Conservation (phyloP, 2,329 filamentous ascomycete species). For the Tympanopsis confertula region DNA sequence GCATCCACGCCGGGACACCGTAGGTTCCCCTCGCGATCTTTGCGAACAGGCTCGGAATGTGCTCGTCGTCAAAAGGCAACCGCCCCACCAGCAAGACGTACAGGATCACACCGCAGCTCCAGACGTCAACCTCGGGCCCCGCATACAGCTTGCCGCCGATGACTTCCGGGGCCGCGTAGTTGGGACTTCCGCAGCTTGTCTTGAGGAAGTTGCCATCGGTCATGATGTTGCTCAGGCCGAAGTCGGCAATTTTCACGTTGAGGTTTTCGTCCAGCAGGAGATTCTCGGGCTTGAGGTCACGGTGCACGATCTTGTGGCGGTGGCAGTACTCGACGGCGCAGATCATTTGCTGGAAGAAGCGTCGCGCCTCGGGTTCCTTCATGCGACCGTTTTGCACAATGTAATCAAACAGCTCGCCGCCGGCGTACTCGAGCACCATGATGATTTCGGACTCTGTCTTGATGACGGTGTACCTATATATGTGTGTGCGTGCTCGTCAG, state of each 20-base stretch:
- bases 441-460: constrained; percentile 90
- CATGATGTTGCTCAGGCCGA: constrained; percentile 98
- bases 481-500: constrained; percentile 13
- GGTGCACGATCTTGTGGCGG: constrained; percentile 95
- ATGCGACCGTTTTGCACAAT: constrained; percentile 90
- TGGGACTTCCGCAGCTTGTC: constrained; percentile 94
- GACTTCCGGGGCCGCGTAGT: constrained; percentile 95
- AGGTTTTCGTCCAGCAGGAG: constrained; percentile 88
- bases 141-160: constrained; percentile 97
- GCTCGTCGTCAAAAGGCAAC: constrained; percentile 94
- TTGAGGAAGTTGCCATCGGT: constrained; percentile 98
- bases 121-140: too few relatives aligned
- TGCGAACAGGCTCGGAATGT: constrained; percentile 92
- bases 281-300: too few relatives aligned
- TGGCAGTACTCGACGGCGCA: constrained; percentile 98
- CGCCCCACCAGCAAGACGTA: constrained; percentile 73
- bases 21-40: constrained; percentile 95
- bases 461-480: constrained; percentile 83
- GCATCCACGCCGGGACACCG: constrained; percentile 83
- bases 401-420: constrained; percentile 94
- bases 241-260: constrained; percentile 98
- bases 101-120: too few relatives aligned
- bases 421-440: constrained; percentile 97
- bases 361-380: constrained; percentile 81
- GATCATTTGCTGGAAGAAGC: constrained; percentile 98